Evolutionary conservation across 352 stramenopile genomes (phyloP).

Genomic region (Pythium insidiosum): DNA sequence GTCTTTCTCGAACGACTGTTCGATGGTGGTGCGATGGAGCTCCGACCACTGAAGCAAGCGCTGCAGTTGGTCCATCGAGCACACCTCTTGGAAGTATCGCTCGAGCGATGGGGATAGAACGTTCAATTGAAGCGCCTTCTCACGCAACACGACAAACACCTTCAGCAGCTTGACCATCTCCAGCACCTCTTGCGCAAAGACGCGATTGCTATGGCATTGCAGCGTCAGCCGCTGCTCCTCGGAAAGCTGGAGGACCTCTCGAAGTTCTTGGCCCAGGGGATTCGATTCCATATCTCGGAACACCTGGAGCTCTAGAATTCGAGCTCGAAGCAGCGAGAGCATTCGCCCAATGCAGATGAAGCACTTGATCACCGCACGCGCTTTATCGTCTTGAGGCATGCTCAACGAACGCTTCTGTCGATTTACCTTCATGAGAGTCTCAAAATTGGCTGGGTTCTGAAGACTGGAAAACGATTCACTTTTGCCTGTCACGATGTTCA

Average conservation of each 20-base stretch:
- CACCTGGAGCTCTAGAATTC: constrained; percentile 57
- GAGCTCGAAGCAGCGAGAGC: constrained; percentile 40
- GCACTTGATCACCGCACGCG: constrained; percentile 46
- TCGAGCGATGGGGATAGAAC: constrained; percentile 65
- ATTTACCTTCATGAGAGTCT: constrained; percentile 64
- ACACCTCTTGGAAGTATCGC: constrained; percentile 51
- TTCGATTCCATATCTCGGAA: constrained; percentile 41
- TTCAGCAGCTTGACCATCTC: constrained; percentile 73
- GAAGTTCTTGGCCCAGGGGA: constrained; percentile 31
- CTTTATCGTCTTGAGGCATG: constrained; percentile 31
- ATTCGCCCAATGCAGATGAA: constrained; percentile 51
- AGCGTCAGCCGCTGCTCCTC: constrained; percentile 56
- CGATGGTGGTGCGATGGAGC: constrained; percentile 44
- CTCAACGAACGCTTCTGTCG: constrained; percentile 55
- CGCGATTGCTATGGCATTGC: constrained; percentile 46
- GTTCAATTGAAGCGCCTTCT: constrained; percentile 55
- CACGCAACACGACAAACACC: constrained; percentile 62
- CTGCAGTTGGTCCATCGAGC: constrained; percentile 67
- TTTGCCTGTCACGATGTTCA: constrained; percentile 58
- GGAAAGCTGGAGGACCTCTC: constrained; percentile 32
- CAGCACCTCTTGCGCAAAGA: constrained; percentile 55
- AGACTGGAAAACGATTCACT: constrained; percentile 59
- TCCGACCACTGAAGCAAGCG: constrained; percentile 74
- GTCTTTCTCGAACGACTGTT: constrained; percentile 13
- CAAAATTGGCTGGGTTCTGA: constrained; percentile 59